Percentiles rank a stretch among this genome's conserved stretches.
Conservation (phyloP, 2,329 filamentous ascomycete species). For the Ilyonectria sp. region DNA sequence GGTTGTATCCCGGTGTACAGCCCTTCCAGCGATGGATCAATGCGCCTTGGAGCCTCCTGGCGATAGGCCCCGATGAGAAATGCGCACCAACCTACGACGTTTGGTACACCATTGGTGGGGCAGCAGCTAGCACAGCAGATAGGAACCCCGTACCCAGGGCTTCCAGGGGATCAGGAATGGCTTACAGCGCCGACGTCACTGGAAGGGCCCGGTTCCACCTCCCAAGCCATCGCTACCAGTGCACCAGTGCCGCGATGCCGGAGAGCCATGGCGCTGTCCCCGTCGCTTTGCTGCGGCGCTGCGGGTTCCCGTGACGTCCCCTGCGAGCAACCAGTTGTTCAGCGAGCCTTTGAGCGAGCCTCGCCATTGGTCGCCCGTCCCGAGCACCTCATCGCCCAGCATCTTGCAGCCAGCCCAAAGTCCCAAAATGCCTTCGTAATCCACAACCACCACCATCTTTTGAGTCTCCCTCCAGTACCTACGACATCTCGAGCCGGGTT, state of each 20-base stretch:
- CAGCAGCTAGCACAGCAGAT: background rate
- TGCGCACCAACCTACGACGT: background rate
- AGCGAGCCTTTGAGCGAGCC: background rate
- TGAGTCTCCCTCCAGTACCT: background rate
- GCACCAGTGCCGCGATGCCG: conserved; percentile 21
- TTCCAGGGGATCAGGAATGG: background rate
- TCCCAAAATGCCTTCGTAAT: background rate
- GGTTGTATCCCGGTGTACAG: background rate
- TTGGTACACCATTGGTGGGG: background rate
- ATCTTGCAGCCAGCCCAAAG: conserved; percentile 12
- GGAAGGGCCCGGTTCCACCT: background rate
- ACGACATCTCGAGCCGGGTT: background rate
- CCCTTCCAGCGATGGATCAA: background rate
- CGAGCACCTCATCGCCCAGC: conserved; percentile 28
- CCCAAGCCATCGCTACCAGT: background rate
- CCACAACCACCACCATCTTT: background rate
- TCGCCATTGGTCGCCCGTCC: conserved; percentile 18
- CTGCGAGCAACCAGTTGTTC: background rate
- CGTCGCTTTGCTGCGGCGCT: background rate
- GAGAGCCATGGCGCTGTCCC: background rate
- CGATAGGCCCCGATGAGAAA: background rate
- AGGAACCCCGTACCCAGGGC: background rate
- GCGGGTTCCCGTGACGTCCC: background rate
- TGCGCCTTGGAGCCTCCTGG: no score
- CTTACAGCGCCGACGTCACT: conserved; percentile 14